Evolutionary conservation across 176 grass and related monocot genomes (phyloP).

Genomic region (Eragrostis curvula): DNA sequence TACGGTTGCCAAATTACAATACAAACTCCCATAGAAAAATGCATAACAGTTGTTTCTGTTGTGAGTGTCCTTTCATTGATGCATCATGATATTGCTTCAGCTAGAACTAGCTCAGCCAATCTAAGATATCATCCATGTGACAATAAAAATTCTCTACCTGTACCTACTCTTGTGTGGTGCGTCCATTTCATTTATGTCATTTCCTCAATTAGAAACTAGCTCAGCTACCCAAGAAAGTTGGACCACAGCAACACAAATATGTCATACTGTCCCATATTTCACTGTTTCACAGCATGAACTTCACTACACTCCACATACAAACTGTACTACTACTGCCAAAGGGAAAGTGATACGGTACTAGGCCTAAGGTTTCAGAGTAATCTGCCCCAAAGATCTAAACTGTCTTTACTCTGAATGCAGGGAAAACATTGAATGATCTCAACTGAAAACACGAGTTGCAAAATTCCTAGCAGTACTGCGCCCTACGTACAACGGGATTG

Average conservation of each 20-base stretch:
- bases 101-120: constrained; percentile 32
- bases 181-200: constrained; percentile 17
- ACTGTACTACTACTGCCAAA: background rate
- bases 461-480: background rate
- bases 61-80: background rate
- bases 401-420: constrained; percentile 18
- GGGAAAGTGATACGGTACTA: background rate
- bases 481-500: background rate
- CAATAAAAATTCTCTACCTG: background rate
- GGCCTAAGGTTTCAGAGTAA: background rate
- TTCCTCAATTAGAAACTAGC: constrained; percentile 34
- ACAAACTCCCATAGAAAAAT: background rate
- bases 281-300: constrained; percentile 5
- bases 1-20: background rate
- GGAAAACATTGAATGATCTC: background rate
- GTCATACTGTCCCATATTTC: background rate
- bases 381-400: background rate
- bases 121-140: constrained; percentile 8
- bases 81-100: constrained; percentile 7
- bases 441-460: constrained; percentile 2
- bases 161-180: background rate
- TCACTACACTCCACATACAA: background rate
- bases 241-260: constrained; percentile 8
- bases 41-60: background rate
- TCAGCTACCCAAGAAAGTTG: constrained; percentile 15